Conservation (phyloP, 1,284 basidiomycete genomes). For the Vanrija pseudolonga region DNA sequence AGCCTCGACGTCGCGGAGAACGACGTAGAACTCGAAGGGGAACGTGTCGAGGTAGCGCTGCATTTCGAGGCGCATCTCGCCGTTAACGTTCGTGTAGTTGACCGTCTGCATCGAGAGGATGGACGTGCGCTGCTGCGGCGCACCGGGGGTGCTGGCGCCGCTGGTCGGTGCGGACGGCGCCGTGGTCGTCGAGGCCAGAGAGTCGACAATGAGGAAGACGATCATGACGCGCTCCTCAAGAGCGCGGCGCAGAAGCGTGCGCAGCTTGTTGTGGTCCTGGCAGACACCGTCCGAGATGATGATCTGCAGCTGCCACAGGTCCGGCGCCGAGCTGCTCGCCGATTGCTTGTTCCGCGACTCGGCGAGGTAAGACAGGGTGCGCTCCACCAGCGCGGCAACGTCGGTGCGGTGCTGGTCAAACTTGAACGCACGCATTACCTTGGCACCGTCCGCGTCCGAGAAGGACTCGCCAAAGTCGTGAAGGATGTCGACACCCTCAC, state of each 20-base stretch:
- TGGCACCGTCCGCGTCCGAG: constrained; percentile 71
- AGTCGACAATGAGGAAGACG: constrained; percentile 95
- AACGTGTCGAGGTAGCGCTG: constrained; percentile 91
- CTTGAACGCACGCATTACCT: constrained; percentile 76
- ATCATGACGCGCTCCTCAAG: constrained; percentile 91
- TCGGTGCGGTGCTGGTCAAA: constrained; percentile 92
- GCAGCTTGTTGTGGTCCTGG: constrained; percentile 85
- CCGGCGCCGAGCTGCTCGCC: constrained; percentile 57
- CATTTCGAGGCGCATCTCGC: constrained; percentile 81
- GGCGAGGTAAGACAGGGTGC: constrained; percentile 72
- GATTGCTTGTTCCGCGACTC: constrained; percentile 66
- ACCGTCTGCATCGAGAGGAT: constrained; percentile 93
- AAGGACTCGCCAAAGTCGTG: constrained; percentile 79
- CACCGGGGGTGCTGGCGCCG: constrained; percentile 21
- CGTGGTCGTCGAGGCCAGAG: constrained; percentile 51
- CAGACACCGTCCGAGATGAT: constrained; percentile 99
- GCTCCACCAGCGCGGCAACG: constrained; percentile 79
- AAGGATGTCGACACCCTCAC: constrained; percentile 78
- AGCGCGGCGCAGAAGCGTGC: constrained; percentile 76
- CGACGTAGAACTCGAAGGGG: constrained; percentile 97
- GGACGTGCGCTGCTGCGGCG: constrained; percentile 23
- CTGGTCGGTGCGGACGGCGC: neutral
- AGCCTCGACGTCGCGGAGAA: constrained; percentile 84
- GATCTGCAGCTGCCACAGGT: constrained; percentile 97
- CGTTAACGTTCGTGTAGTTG: constrained; percentile 79